Percentiles rank a stretch among this genome's conserved stretches.
Conservation (phyloP, 805 yeast genomes). For the Ogataea allantospora region DNA sequence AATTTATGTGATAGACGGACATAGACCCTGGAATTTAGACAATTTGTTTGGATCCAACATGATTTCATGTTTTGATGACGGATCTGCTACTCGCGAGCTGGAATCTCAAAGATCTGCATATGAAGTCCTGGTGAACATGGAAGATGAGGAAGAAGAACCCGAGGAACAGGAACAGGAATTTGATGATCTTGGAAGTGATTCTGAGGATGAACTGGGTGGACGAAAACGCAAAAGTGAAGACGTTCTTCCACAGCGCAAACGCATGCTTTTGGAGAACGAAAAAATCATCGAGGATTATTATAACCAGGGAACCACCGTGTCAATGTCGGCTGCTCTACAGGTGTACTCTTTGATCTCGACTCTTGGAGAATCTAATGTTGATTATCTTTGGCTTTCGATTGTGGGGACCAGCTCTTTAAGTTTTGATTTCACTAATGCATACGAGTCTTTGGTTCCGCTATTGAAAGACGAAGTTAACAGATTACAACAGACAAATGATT, state of each 20-base stretch:
- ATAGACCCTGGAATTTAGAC: constrained; percentile 95
- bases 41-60: constrained; percentile 81
- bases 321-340: constrained; percentile 74
- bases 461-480: constrained; percentile 81
- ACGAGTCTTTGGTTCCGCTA: constrained; percentile 68
- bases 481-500: constrained; percentile 40
- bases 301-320: constrained; percentile 74
- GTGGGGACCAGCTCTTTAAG: constrained; percentile 86
- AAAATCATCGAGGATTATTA: constrained; percentile 71
- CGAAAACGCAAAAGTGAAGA: constrained; percentile 25
- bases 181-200: constrained; percentile 32
- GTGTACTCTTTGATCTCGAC: constrained; percentile 76
- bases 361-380: constrained; percentile 76
- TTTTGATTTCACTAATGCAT: constrained; percentile 68
- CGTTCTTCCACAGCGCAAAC: constrained; percentile 37
- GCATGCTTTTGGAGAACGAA: constrained; percentile 46
- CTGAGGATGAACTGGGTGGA: constrained; percentile 31
- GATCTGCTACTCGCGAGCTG: constrained; percentile 61
- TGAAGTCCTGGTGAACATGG: constrained; percentile 42
- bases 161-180: constrained; percentile 33
- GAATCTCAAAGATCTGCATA: constrained; percentile 62
- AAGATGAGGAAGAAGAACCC: constrained; percentile 36
- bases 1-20: constrained; percentile 85
- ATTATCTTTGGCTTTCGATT: constrained; percentile 79
- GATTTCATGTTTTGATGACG: constrained; percentile 86